Base-by-base conservation (phyloP, 495 filamentous ascomycete genomes). In the Penicillium egyptiacum region DNA sequence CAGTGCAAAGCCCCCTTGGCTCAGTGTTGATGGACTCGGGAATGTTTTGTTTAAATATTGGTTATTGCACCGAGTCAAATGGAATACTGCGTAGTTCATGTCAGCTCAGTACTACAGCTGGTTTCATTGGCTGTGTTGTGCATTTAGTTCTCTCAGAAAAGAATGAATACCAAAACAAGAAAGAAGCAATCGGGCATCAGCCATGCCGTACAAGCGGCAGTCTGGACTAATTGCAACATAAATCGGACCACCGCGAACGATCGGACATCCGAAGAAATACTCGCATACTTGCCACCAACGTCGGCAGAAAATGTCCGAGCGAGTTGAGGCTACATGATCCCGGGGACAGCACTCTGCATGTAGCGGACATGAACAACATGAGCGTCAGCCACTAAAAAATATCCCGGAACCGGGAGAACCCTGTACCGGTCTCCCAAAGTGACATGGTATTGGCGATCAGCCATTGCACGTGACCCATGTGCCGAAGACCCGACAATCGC, bases 401-500 rank as follows among this genome's bases (percentile, higher is more conserved):
- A 41, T 35, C 26, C 51, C 51, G 52, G 41, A 35, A 46, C 41
- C 52, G 52, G 52, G 42, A 55, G 26, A n/a, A 37, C 7, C 14
- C 30, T 53, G 31, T 10, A 37, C 28, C 42, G 31, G 22, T 2
- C 1, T 26, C 42, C 30, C 30, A 46, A 26, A 28, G 6, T 11
- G 41, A 42, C 7, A 20, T 12, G 11, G 2, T 7, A n/a, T 1
- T 37, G 42, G 19, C 51, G 51, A 54, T 54, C 51, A 17, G 20
- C 4, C 5, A 2, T 8, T 1, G 9, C 52, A 55, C 52, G 42
- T 55, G 42, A 55, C 31, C 3, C 0, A 19, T 28, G 52, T 55
- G 52, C 52, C 52, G 52, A 46, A 46, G n/a, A 55, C 41, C 52
- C 52, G 52, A n/a, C 3, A 17, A 26, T 17, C 37, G 42, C 23